Base-by-base conservation (phyloP, 31 red algal genomes). In the Asparagopsis taxiformis region DNA sequence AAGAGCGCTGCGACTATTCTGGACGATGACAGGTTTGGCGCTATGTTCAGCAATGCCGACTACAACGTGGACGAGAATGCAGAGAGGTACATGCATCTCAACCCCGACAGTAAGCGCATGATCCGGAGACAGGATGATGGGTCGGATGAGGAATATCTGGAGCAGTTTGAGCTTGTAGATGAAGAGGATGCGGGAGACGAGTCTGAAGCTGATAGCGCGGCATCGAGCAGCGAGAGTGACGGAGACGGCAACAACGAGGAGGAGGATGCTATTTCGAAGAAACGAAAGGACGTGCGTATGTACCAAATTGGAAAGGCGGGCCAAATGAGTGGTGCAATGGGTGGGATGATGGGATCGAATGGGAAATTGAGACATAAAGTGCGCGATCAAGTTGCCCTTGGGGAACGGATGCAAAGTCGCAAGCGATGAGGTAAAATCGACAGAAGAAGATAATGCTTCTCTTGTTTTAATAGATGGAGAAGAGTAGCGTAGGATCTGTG, bases 21-120 rank as follows among this genome's bases (percentile, higher is more conserved):
- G 38, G 24, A 64, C n/a, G 93, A 96, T 55, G 82, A 91, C 4
- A 86, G 93, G 38, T 96, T 96, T 68, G 57, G 48, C 19, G 80
- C 72, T 2, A 77, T 90, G 61, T 96, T 91, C 43, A 73, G 38
- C 11, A 76, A 90, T 49, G 58, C 52, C 21, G 87, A 91, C 51
- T 96, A 74, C 60, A 74, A 51, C 2, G 75, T 96, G 22, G 74
- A 85, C 51, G 93, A 91, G 53, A 72, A 84, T 2, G 85, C 88
- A 11, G 79, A 82, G 68, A 56, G 86, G 22, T 96, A 65, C 55
- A 68, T 79, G 64, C 76, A 80, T 16, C 70, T 90, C 48, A 79
- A 96, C 55, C 80, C 93, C 0, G 76, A 51, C 16, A 22, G 31
- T 17, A 32, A 31, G 23, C 17, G 23, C 8, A 19, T 28, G 17